Percentiles rank a stretch among this genome's conserved stretches.
Evolutionary conservation across 352 stramenopile species (phyloP).

Genomic region (Pythium aristosporum): DNA sequence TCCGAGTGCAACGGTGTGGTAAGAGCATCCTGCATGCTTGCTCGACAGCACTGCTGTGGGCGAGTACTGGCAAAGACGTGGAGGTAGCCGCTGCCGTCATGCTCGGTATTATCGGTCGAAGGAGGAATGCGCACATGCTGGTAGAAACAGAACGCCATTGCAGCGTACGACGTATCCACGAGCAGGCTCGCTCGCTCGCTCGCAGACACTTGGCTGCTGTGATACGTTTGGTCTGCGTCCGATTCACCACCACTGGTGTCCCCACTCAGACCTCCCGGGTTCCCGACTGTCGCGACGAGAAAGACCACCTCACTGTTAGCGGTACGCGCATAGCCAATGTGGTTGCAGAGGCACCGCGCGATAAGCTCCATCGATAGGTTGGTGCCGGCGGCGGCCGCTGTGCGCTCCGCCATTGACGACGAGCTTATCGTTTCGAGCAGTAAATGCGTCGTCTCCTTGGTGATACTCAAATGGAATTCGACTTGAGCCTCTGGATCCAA

Average conservation of each 20-base stretch:
- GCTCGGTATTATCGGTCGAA: background rate
- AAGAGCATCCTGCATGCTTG: constrained; percentile 16
- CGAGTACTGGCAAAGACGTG: constrained; percentile 27
- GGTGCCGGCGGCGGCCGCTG: constrained; percentile 57
- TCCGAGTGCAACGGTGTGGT: background rate
- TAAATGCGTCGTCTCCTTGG: constrained; percentile 62
- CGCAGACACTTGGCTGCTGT: background rate
- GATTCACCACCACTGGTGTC: background rate
- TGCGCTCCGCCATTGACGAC: constrained; percentile 48
- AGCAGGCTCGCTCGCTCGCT: constrained; percentile 19
- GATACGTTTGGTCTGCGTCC: background rate
- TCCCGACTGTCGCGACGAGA: constrained; percentile 31
- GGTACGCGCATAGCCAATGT: constrained; percentile 48
- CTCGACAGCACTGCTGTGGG: constrained; percentile 25
- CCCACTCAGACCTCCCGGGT: background rate
- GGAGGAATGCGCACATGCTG: constrained; percentile 14
- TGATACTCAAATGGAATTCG: constrained; percentile 54
- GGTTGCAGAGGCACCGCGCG: constrained; percentile 55
- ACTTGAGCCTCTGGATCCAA: constrained; percentile 42
- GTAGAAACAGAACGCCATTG: constrained; percentile 26
- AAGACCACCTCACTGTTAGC: constrained; percentile 54
- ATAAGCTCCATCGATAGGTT: constrained; percentile 77
- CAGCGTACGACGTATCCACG: constrained; percentile 13
- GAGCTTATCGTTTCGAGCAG: constrained; percentile 60
- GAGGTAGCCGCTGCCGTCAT: background rate